These are phyloP conservation scores for Chlorella ohadii DNA, from an alignment of 139 green algal species.

Conservation along the genomic window DNA sequence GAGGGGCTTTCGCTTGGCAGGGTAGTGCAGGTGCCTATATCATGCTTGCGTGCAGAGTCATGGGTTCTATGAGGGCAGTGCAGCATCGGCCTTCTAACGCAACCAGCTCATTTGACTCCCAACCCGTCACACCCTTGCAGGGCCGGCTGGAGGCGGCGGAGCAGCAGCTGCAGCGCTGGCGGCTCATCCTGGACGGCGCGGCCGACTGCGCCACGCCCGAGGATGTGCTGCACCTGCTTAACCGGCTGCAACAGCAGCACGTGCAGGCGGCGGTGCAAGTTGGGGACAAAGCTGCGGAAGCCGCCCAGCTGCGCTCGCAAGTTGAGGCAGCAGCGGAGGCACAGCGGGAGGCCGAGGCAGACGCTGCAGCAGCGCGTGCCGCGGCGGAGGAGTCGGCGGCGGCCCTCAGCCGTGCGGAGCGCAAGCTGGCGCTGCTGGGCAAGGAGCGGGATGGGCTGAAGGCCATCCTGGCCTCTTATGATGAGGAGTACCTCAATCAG, in stretches of 20 bases:
- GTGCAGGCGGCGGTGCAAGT: conserved; percentile 7
- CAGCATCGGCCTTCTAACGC: too few species aligned
- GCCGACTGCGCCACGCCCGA: conserved; percentile 41
- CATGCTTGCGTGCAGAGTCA: too few species aligned
- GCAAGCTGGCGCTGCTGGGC: conserved; percentile 47
- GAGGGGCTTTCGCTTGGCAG: too few species aligned
- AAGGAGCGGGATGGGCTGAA: conserved; percentile 65
- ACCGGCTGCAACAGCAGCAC: conserved; percentile 27
- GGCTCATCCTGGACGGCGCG: conserved; percentile 30
- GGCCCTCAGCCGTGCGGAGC: conserved; percentile 42
- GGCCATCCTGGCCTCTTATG: conserved; percentile 57
- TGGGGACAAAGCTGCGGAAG: conserved; percentile 28
- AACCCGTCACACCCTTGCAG: too few species aligned
- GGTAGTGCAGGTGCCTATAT: too few species aligned
- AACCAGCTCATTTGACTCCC: too few species aligned
- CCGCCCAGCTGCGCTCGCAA: not conserved
- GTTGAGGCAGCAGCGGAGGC: conserved; percentile 7
- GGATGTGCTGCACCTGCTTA: conserved; percentile 44
- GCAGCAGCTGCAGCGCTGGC: conserved; percentile 41
- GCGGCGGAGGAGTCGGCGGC: conserved; percentile 4
- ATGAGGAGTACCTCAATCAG: conserved; percentile 56
- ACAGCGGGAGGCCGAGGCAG: not conserved
- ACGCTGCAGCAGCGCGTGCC: not conserved
- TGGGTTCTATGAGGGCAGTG: too few species aligned
- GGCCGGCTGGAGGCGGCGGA: conserved; percentile 14